A percentile compares a stretch with the other conserved stretches of the same genome.
Conservation (phyloP, 495 filamentous ascomycete genomes). For the Penicillium roqueforti region DNA sequence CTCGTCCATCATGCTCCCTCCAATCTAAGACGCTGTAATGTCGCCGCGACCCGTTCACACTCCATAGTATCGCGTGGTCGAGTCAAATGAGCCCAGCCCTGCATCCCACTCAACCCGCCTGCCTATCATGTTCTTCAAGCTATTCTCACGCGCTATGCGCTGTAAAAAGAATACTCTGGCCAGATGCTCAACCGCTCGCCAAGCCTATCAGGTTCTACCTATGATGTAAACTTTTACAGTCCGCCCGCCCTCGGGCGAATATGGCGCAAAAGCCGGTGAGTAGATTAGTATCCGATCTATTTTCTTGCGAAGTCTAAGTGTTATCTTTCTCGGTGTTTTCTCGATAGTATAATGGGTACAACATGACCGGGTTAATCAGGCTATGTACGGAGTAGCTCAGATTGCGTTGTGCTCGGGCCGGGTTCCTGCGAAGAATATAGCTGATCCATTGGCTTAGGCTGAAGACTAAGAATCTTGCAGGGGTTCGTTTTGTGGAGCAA, state of each 20-base stretch:
- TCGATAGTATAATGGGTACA: neutral
- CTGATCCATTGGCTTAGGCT: neutral
- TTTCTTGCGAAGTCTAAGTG: constrained; percentile 13
- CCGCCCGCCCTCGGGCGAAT: neutral
- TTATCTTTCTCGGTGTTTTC: constrained; percentile 1
- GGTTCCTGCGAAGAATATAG: constrained; percentile 7
- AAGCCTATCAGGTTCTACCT: constrained; percentile 2
- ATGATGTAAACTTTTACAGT: neutral
- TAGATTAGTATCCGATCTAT: constrained; percentile 12
- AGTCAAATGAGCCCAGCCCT: constrained; percentile 22
- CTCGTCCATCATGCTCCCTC: neutral
- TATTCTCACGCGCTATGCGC: constrained; percentile 27
- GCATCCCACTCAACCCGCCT: constrained; percentile 6
- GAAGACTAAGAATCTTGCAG: neutral
- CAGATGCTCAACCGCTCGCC: constrained; percentile 18
- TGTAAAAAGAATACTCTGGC: neutral
- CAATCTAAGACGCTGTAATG: neutral
- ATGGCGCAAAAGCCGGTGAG: neutral
- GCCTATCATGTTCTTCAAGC: neutral
- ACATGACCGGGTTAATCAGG: neutral
- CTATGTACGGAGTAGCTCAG: neutral
- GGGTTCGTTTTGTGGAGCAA: constrained; percentile 7
- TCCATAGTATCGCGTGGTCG: constrained; percentile 23
- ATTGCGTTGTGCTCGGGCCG: constrained; percentile 9
- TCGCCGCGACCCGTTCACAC: constrained; percentile 11